A percentile compares a stretch with the other conserved stretches of the same genome.
Conservation (phyloP, 139 green algal species). For the Chlorella sp. region DNA sequence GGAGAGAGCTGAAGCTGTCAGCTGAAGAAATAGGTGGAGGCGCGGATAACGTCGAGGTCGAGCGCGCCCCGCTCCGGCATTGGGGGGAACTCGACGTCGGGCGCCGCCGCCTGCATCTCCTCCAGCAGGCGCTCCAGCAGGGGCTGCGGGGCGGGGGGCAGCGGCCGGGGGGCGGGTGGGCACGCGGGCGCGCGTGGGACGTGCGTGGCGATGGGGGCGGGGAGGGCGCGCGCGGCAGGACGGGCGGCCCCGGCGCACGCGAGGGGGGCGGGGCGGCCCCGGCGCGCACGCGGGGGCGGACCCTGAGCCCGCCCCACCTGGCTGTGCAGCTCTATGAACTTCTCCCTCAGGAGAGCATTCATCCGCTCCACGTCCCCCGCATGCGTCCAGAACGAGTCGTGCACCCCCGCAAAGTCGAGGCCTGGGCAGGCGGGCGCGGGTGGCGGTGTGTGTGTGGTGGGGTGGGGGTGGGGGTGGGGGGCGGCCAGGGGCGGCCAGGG, state of each 20-base stretch:
- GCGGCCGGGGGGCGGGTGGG: not conserved
- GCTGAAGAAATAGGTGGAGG: conserved; percentile 91
- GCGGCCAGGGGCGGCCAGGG: not conserved
- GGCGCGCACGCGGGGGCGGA: not conserved
- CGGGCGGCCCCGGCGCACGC: not conserved
- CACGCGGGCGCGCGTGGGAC: not conserved
- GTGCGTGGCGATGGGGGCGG: not conserved
- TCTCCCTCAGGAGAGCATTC: conserved; percentile 78
- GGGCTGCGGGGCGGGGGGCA: conserved; percentile 33
- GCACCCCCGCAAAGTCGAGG: conserved; percentile 90
- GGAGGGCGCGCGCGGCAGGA: not conserved
- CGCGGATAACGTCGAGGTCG: conserved; percentile 65
- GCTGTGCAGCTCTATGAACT: conserved; percentile 89
- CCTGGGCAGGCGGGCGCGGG: not conserved
- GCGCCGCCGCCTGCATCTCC: conserved; percentile 59
- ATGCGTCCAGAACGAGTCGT: conserved; percentile 99
- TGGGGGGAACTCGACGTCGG: conserved; percentile 58
- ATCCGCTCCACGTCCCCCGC: conserved; percentile 77
- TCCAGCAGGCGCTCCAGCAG: conserved; percentile 78
- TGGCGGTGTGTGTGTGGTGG: not conserved
- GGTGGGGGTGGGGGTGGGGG: not conserved
- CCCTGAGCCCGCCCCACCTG: conserved; percentile 6
- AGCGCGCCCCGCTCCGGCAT: conserved; percentile 72
- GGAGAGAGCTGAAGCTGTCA: no score
- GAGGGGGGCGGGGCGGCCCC: not conserved